Base-by-base conservation (phyloP, 2,329 filamentous ascomycete species). In the Cercospora sp. region DNA sequence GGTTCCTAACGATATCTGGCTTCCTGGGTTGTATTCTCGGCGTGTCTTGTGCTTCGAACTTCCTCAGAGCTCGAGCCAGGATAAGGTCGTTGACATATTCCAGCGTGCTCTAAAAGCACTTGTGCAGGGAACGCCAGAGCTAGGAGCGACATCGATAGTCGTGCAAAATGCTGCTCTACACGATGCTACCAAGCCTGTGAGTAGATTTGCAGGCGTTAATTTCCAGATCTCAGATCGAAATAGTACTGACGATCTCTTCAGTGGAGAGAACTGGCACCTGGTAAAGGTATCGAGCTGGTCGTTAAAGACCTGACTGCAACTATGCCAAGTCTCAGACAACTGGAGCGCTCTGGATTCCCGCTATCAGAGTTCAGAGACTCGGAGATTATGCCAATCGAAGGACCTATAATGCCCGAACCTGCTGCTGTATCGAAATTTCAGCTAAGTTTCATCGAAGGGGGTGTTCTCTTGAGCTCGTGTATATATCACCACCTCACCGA, bases 1-100 rank as follows among this genome's bases (percentile, higher is more conserved):
- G 23, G 55, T 65, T 5, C 69, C 71, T 64, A 73, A 69, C 68
- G 70, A 73, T 58, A 68, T 72, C 59, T 73, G 71, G 70, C 65
- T 73, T 5, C 71, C 70, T 8, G 64, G 67, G 10, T 66, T 73
- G 16, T 72, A 70, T 58, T 70, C 70, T 20, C 67, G 71, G 8
- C 68, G 70, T 13, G 63, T 72, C 28, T 39, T 72, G 31, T 70
- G 66, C 51, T 73, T 72, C 63, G 68, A 65, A 31, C 51, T 72
- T 5, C 68, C 71, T 3, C 4, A 39, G 8, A 28, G 26, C n/a
- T 70, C 67, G 3, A 71, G 30, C 26, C 72, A 70, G 23, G 69
- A 69, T 10, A 67, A 67, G 26, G 67, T 63, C 20, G 42, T 71
- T 16, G 67, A 70, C 26, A 58, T 66, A 13, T 5, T 72, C 9